Conservation (phyloP, 768 basidiomycete species). For the Coprinopsis strossmayeri region DNA sequence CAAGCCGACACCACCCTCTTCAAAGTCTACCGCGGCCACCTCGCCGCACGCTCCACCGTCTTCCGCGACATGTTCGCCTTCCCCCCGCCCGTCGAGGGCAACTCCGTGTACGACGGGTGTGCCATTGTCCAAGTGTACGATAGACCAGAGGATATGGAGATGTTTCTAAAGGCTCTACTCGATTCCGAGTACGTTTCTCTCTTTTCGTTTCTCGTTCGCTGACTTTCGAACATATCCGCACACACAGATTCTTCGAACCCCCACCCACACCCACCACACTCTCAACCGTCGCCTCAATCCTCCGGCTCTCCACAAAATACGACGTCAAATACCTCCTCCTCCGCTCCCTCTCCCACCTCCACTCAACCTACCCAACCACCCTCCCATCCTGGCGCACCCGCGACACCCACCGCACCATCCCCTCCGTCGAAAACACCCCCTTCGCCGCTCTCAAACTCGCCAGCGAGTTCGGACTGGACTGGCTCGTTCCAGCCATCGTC, state of each 20-base stretch:
- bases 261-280: slow-evolving; percentile 22
- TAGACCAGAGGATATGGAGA: slow-evolving; percentile 24
- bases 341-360: slow-evolving; percentile 33
- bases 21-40: slow-evolving; percentile 27
- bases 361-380: slow-evolving; percentile 35
- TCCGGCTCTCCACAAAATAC: slow-evolving; percentile 40
- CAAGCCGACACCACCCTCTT: slow-evolving; percentile 28
- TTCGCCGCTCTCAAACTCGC: slow-evolving; percentile 30
- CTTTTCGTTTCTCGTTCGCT: not conserved
- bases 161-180: slow-evolving; percentile 29
- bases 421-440: slow-evolving; percentile 30
- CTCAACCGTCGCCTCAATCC: slow-evolving; percentile 32
- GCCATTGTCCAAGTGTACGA: slow-evolving; percentile 29
- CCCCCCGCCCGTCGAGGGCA: slow-evolving; percentile 26
- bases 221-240: not conserved
- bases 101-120: slow-evolving; percentile 21
- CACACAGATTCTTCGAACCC: slow-evolving; percentile 31
- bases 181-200: slow-evolving; percentile 24
- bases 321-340: slow-evolving; percentile 28
- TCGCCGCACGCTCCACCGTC: slow-evolving; percentile 27
- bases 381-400: slow-evolving; percentile 27
- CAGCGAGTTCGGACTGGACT: slow-evolving; percentile 26
- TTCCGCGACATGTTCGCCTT: slow-evolving; percentile 34
- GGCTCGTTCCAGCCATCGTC: slow-evolving; percentile 28
- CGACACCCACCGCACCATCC: slow-evolving; percentile 28